Conservation (phyloP, 2,329 filamentous ascomycete genomes). For the Dryadomyces quercivorus region DNA sequence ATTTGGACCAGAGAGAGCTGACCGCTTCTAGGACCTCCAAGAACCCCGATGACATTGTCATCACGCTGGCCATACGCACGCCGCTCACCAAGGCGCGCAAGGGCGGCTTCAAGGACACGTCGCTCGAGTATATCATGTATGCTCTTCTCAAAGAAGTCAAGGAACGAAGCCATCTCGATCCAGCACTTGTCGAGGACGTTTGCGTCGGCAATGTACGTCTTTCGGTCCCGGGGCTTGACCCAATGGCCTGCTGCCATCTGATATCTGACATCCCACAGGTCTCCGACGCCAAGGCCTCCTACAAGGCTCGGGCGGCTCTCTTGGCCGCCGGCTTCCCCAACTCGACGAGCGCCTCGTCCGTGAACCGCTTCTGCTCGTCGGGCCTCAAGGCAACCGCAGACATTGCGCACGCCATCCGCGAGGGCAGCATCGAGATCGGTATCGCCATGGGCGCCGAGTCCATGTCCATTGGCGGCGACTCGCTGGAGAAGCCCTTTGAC, state of each 20-base stretch:
- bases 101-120: conserved; percentile 91
- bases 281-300: conserved; percentile 72
- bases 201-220: conserved; percentile 69
- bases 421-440: conserved; percentile 74
- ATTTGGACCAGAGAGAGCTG: not conserved
- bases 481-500: conserved; percentile 61
- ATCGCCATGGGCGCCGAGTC: conserved; percentile 79
- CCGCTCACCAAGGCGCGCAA: conserved; percentile 81
- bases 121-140: conserved; percentile 75
- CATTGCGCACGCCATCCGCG: conserved; percentile 76
- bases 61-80: conserved; percentile 82
- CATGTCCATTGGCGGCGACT: conserved; percentile 68
- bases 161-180: conserved; percentile 64
- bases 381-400: conserved; percentile 92
- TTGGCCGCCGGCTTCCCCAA: conserved; percentile 91
- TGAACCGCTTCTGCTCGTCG: conserved; percentile 96
- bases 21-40: conserved; percentile 57
- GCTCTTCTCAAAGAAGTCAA: conserved; percentile 67
- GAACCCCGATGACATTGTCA: conserved; percentile 92
- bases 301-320: conserved; percentile 78
- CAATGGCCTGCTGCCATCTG: no score
- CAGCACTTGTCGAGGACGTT: conserved; percentile 75
- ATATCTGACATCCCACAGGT: conserved; percentile 45
- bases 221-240: not conserved
- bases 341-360: conserved; percentile 65